Evolutionary conservation across 23 red algal genomes (phyloP), one percentile per base, ranked within the genome.

Genomic region (Chondrus crispus): DNA sequence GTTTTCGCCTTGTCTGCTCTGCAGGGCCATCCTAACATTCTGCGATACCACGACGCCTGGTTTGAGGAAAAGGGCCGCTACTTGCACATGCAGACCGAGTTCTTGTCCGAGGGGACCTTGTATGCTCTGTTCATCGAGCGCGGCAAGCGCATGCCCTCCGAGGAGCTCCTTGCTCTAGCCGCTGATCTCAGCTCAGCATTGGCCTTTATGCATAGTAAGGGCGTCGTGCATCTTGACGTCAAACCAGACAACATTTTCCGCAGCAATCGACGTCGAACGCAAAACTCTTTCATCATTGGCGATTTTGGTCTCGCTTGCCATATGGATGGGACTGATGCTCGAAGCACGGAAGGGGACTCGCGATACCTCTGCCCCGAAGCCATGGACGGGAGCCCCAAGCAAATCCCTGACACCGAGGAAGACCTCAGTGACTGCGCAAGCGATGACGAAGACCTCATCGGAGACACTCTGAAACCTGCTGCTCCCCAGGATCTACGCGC

Each of bases 181-280:
- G 74, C 55, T 46, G 87, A 93, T 60, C 84, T 98, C 19, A 73
- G 82, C n/a, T 63, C 54, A 14, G 93, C 96, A 45, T 70, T 98
- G 47, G 50, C 37, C 39, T 91, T 84, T 26, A 89, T 95, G 87
- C 96, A 98, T 82, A 69, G 84, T 13, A 83, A 85, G 57, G 89
- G 85, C 14, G 87, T 95, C 29, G 97, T 93, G 11, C 97, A 99
- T 49, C 63, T 95, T 42, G 97, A 99, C 54, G 87, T 99, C 42
- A 99, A 98, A 77, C 89, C 93, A 43, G 96, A 93, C 52, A 98
- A 98, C 52, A 90, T 98, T 14, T 90, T 98, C 75, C 48, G 82
- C 40, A 71, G 38, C 18, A 46, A 86, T 43, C 80, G 91, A 46
- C 55, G 69, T 58, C 44, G 50, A 18, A 42, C 47, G 46, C 57